Conservation (phyloP, 148 eudicot genomes). For the Dianthus caryophyllus region DNA sequence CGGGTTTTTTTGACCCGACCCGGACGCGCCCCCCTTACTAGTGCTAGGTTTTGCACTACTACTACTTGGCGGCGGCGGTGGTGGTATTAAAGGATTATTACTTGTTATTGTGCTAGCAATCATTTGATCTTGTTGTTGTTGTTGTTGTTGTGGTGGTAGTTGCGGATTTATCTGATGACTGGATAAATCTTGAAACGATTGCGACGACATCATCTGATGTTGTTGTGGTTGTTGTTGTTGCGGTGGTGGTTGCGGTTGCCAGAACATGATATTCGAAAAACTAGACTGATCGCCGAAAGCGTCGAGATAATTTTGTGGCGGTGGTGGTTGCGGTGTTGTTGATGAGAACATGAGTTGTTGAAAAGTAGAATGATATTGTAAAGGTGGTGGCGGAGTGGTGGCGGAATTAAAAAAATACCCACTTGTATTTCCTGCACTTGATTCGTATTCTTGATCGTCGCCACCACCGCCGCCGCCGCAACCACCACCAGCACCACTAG, state of each 20-base stretch:
- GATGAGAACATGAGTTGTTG: constrained; percentile 14
- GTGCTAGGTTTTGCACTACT: neutral
- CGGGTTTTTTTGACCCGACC: constrained; percentile 39
- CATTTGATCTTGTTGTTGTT: neutral
- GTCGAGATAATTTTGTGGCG: neutral
- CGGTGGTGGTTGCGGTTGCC: constrained; percentile 7
- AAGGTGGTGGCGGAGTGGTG: neutral
- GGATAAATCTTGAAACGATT: neutral
- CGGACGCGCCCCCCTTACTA: neutral
- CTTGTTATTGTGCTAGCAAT: neutral
- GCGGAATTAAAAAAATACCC: constrained; percentile 14
- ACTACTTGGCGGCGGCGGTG: too few relatives aligned
- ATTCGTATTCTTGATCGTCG: constrained; percentile 48
- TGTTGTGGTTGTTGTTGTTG: constrained; percentile 1
- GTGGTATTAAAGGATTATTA: neutral
- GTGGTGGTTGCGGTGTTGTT: neutral
- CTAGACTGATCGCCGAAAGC: constrained; percentile 10
- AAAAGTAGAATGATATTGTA: constrained; percentile 6
- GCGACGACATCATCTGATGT: neutral
- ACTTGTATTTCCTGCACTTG: constrained; percentile 19
- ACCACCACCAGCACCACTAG: constrained; percentile 46
- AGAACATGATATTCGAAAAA: constrained; percentile 19
- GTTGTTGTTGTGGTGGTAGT: neutral
- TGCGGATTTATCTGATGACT: neutral
- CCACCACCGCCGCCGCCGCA: constrained; percentile 1